Base-by-base conservation (phyloP, 805 yeast species). In the Sungouiella blattae region DNA sequence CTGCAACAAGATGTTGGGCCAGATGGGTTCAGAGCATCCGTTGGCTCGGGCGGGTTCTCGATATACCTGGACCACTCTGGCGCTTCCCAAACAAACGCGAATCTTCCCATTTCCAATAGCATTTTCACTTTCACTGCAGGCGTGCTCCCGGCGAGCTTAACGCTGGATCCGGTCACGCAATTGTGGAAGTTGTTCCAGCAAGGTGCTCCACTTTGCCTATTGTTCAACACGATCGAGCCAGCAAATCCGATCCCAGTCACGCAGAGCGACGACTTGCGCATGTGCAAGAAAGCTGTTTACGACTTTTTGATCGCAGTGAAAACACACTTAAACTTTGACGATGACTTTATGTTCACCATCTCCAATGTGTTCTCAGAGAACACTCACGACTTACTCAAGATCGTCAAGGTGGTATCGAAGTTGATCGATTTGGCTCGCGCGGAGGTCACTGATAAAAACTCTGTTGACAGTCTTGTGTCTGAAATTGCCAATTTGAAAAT, bases 151-250 rank as follows among this genome's bases (percentile, higher is more conserved):
- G 84, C 84, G 4, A 78, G 75, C 44, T 71, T 75, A 41, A 74
- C 75, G 44, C 83, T 86, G 52, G 99, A 93, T 57, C 97, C 98
- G 3, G 97, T 86, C 2, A 87, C 96, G 2, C 89, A 87, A 43
- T 57, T 93, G 28, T 85, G 96, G 78, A 81, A 87, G 46, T 65
- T 93, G 22, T 80, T 93, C 52, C 94, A 91, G 51, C 87, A 85
- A 52, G 98, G 98, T 8, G 82, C 94, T 2, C 95, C 98, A 4
- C 67, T 93, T 27, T 89, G 98, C 58, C 75, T 87, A 27, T 65
- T 91, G 6, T 87, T 83, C 67, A 91, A 93, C 60, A 67, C 78
- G 11, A 71, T 87, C 14, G 42, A 52, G 33, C 56, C 55, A 22
- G 58, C 62, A 26, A 57, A 69, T 27, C 77, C 80, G 36, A 65